phyloP scores from a whole-genome alignment of 148 eudicot species.

The Chenopodium formosanum region DNA sequence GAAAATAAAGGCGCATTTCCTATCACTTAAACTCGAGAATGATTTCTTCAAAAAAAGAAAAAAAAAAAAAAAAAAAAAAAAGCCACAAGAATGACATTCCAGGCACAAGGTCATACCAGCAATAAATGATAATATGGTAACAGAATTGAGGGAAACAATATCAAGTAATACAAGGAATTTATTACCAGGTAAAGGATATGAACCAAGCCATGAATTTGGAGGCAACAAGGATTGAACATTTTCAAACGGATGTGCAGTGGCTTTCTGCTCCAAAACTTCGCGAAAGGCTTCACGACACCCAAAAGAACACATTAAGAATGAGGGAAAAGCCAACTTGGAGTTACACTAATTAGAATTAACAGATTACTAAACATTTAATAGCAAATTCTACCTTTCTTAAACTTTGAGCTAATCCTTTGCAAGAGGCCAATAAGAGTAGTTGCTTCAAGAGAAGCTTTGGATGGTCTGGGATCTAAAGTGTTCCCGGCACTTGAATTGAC shows the following conservation, averaged over 20 bases:
- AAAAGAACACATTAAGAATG: slow-evolving; percentile 5
- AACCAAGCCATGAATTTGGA: slow-evolving; percentile 91
- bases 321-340: background rate
- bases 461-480: slow-evolving; percentile 76
- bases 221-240: slow-evolving; percentile 89
- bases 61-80: too few species aligned
- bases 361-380: background rate
- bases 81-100: background rate
- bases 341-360: background rate
- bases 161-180: background rate
- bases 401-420: slow-evolving; percentile 88
- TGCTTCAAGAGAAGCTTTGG: slow-evolving; percentile 66
- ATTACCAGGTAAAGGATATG: slow-evolving; percentile 83
- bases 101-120: background rate
- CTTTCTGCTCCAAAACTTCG: slow-evolving; percentile 82
- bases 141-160: background rate
- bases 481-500: slow-evolving; percentile 70
- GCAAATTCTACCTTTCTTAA: slow-evolving; percentile 70
- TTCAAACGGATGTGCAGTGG: slow-evolving; percentile 94
- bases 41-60: too few species aligned
- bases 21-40: background rate
- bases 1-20: background rate
- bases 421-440: slow-evolving; percentile 83
- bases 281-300: slow-evolving; percentile 59
- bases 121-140: background rate